Base-by-base conservation (phyloP, 495 filamentous ascomycete genomes). In the Hypoxylon rickii region DNA sequence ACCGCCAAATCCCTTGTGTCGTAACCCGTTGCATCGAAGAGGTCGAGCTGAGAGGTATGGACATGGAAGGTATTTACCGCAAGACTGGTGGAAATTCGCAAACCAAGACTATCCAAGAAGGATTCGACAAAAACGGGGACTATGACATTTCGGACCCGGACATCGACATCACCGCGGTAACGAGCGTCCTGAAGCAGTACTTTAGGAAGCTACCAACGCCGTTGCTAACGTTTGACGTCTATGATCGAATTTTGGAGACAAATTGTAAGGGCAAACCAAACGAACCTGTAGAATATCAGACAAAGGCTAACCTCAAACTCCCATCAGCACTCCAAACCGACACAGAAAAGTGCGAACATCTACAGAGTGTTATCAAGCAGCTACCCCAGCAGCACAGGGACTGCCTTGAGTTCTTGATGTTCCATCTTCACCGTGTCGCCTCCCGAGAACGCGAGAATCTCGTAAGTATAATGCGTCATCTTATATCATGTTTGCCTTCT, bases 1-100 rank as follows among this genome's bases (percentile, higher is more conserved):
- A 89, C 55, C 86, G 89, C 34, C 84, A 90, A 48, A 94, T 99
- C 52, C 95, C 95, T 17, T 84, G 84, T 65, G 87, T 99, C 40
- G 86, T 99, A 32, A 90, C 86, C 47, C 88, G 92, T 42, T 99
- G 95, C 73, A 96, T 99, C 63, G 89, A 96, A 67, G 94, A 99
- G 74, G 95, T 99, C 46, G 94, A 97, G 72, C 72, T 94, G 17
- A 87, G 95, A 71, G 94, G 94, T 36, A 97, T 99, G 92, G 92
- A 97, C 66, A 82, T 95, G 67, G 93, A 97, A 73, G 95, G 95
- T 44, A 96, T 99, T 59, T 99, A 99, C 76, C 86, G 95, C 56
- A 99, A 99, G 77, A 93, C 90, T 24, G 95, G 95, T 42, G 93
- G 92, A 61, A 87, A 86, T 48, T 87, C 87, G 1, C 89, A 90